Evolutionary conservation across 495 filamentous ascomycete species (phyloP).

Genomic region (Hypoxylon crocopeplum): DNA sequence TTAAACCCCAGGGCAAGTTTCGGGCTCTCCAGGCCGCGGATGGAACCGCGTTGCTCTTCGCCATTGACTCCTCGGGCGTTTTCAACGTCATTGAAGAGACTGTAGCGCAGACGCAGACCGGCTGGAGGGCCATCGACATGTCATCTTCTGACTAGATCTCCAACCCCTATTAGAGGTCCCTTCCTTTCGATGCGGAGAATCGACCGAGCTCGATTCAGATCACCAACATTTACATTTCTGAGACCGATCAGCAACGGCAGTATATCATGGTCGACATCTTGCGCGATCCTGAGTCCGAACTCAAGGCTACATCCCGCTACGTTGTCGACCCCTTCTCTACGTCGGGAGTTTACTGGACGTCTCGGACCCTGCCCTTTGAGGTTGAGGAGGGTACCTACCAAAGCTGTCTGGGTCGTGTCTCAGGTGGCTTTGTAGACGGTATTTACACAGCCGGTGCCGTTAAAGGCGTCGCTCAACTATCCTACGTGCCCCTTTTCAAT

Average conservation of each 20-base stretch:
- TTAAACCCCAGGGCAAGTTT: constrained; percentile 3
- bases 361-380: background rate
- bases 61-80: background rate
- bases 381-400: constrained; percentile 5
- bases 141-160: constrained; percentile 3
- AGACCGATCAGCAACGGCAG: background rate
- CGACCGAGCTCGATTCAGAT: constrained; percentile 3
- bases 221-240: background rate
- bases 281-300: background rate
- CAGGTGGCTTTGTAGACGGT: constrained; percentile 1
- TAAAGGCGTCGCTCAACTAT: constrained; percentile 4
- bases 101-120: background rate
- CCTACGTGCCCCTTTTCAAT: constrained; percentile 5
- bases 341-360: background rate
- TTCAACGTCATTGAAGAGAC: constrained; percentile 7
- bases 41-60: constrained; percentile 1
- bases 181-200: background rate
- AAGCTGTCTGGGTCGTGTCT: constrained; percentile 6
- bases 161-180: background rate
- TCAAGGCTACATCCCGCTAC: background rate
- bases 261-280: background rate
- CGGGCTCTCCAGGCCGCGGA: constrained; percentile 6
- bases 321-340: background rate
- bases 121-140: constrained; percentile 1
- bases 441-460: constrained; percentile 1